Evolutionary conservation across 495 filamentous ascomycete genomes (phyloP).

Genomic region (Chaetomium tenue): DNA sequence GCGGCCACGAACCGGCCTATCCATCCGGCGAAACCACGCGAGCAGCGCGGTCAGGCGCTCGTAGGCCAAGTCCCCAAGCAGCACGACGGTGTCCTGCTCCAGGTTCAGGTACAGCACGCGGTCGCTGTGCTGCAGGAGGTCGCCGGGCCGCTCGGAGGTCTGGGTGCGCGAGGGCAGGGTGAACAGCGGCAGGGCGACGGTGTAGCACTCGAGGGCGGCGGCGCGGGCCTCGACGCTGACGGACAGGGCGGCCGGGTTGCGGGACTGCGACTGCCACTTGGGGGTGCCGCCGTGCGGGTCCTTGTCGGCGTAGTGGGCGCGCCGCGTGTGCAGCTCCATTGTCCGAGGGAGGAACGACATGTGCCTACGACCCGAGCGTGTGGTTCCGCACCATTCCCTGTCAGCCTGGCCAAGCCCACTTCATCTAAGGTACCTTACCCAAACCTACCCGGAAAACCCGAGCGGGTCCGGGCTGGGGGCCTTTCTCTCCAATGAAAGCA

Average conservation of each 20-base stretch:
- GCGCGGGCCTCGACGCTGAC: constrained; percentile 36
- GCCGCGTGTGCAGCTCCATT: constrained; percentile 37
- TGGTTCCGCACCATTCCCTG: background rate
- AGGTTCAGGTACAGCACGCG: constrained; percentile 36
- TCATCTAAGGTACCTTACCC: background rate
- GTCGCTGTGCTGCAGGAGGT: constrained; percentile 16
- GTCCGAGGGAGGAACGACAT: constrained; percentile 35
- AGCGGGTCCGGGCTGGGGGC: background rate
- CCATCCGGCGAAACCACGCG: constrained; percentile 29
- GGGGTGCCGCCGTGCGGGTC: constrained; percentile 4
- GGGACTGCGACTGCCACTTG: constrained; percentile 34
- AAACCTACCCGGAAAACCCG: background rate
- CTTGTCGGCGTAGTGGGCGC: constrained; percentile 32
- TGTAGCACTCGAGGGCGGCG: constrained; percentile 34
- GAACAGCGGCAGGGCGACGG: constrained; percentile 33
- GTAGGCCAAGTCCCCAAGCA: constrained; percentile 32
- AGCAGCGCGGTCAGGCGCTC: constrained; percentile 27
- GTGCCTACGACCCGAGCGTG: constrained; percentile 13
- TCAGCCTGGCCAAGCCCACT: constrained; percentile 6
- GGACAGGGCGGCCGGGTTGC: constrained; percentile 36
- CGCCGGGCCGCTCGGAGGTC: constrained; percentile 24
- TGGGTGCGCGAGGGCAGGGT: constrained; percentile 3
- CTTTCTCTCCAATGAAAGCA: background rate
- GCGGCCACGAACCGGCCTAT: background rate
- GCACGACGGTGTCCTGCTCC: constrained; percentile 31